A percentile compares a stretch with the other conserved stretches of the same genome.
Conservation (phyloP, 495 filamentous ascomycete genomes). For the Podospora tetraspora region DNA sequence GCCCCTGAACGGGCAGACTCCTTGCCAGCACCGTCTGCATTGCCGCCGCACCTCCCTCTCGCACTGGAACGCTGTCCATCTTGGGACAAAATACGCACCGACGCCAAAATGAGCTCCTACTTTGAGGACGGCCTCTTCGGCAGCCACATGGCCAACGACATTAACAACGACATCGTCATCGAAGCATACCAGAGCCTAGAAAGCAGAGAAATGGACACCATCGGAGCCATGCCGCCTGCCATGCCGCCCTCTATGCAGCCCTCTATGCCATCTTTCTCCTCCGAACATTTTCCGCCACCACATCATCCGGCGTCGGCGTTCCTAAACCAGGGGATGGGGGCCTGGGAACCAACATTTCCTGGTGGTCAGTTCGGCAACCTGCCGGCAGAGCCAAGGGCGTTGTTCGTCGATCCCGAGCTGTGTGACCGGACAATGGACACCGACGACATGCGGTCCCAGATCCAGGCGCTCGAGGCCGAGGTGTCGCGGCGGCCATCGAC, state of each 20-base stretch:
- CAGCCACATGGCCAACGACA: too few species aligned
- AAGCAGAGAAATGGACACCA: background rate
- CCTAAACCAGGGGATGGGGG: constrained; percentile 6
- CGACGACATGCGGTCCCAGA: constrained; percentile 20
- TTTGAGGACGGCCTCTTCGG: constrained; percentile 25
- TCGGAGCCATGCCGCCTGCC: background rate
- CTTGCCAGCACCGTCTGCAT: background rate
- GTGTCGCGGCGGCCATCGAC: constrained; percentile 7
- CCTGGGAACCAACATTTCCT: constrained; percentile 16
- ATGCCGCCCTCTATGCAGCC: too few species aligned
- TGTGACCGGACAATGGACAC: constrained; percentile 18
- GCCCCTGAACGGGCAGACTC: background rate
- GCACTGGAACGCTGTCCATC: background rate
- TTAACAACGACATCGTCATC: background rate
- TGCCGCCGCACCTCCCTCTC: background rate
- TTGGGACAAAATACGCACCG: background rate
- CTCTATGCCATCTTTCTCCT: constrained; percentile 15
- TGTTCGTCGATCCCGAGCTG: constrained; percentile 27
- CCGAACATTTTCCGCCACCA: background rate
- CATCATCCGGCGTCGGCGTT: background rate
- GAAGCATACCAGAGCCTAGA: constrained; percentile 9
- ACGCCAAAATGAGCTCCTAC: constrained; percentile 24
- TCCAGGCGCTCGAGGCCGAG: constrained; percentile 16
- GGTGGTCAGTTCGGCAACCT: constrained; percentile 18
- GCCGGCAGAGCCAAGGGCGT: constrained; percentile 11